phyloP scores from a whole-genome alignment of 805 yeast species.

The Wickerhamomyces alni region DNA sequence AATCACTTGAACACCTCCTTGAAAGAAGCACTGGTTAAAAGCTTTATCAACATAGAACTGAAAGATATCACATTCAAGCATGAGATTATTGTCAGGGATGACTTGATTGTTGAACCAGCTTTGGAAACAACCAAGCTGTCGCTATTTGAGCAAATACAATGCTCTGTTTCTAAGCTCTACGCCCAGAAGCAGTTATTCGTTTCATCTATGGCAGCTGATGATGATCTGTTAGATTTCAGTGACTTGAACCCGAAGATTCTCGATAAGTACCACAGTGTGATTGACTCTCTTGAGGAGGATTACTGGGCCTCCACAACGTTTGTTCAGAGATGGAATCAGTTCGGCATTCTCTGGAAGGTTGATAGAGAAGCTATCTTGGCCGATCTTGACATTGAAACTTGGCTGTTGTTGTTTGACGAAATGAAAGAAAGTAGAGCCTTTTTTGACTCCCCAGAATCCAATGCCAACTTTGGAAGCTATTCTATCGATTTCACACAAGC shows the following conservation, averaged over 20 bases:
- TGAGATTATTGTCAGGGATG: slow-evolving; percentile 20
- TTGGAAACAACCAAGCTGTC: slow-evolving; percentile 30
- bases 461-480: slow-evolving; percentile 34
- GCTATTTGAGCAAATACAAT: slow-evolving; percentile 24
- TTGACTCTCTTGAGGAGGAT: slow-evolving; percentile 28
- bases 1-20: slow-evolving; percentile 28
- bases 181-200: slow-evolving; percentile 22
- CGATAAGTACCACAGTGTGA: slow-evolving; percentile 16
- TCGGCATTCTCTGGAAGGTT: slow-evolving; percentile 58
- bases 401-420: slow-evolving; percentile 44
- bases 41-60: slow-evolving; percentile 19
- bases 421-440: slow-evolving; percentile 35
- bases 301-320: slow-evolving; percentile 30
- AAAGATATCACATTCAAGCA: slow-evolving; percentile 21
- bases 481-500: slow-evolving; percentile 45
- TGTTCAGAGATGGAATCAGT: slow-evolving; percentile 43
- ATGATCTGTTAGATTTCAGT: slow-evolving; percentile 6
- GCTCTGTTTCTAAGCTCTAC: slow-evolving; percentile 15
- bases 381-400: slow-evolving; percentile 31
- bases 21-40: slow-evolving; percentile 19
- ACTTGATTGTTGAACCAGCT: slow-evolving; percentile 34
- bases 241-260: slow-evolving; percentile 2
- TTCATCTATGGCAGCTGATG: not conserved
- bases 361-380: slow-evolving; percentile 34
- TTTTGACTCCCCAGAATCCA: slow-evolving; percentile 45